Evolutionary conservation across 257 asterid genomes (phyloP), one percentile per base, ranked within the genome.

Genomic region (Ballota nigra): DNA sequence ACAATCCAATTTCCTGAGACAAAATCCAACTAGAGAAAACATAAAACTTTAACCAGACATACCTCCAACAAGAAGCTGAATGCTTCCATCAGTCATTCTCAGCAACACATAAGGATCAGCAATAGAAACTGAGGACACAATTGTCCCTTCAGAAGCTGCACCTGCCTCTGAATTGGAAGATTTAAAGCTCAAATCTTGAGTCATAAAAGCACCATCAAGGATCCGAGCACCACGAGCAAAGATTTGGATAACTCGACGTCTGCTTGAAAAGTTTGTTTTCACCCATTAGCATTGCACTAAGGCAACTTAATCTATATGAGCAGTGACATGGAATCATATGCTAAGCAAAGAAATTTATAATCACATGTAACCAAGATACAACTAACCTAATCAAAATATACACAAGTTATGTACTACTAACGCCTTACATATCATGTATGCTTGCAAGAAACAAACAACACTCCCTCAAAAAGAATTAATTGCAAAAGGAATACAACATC

Each of bases 11-110:
- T 59, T 47, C 65, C 61, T 51, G 57, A 38, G 38, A 71, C 36
- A 70, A 26, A 59, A 60, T 16, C 26, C 68, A 82, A 62, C 18
- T 33, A 22, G 4, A 45, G 22, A 66, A 64, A 36, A 10, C 13
- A 34, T 19, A 59, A 34, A 33, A 53, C 40, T 41, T 43, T 18
- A 23, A 22, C 47, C 60, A 65, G 65, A 73, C 56, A 78, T 91
- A 94, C 98, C 98, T 86, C 99, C 99, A 58, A 83, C 88, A 78
- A 94, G 96, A 82, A 94, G 96, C 90, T 87, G 95, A 81, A 91
- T 78, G 82, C 95, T 89, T 73, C 99, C 99, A 80, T 94, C 97
- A 41, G 78, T 78, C 99, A 94, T 94, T 79, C 90, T 85, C 85
- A 94, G 80, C 77, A 94, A 80, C 75, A 94, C 97, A 68, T 85